Evolutionary conservation across 2,329 filamentous ascomycete genomes (phyloP), one percentile per base, ranked within the genome.

Genomic region (Chrysosporium queenslandicum): DNA sequence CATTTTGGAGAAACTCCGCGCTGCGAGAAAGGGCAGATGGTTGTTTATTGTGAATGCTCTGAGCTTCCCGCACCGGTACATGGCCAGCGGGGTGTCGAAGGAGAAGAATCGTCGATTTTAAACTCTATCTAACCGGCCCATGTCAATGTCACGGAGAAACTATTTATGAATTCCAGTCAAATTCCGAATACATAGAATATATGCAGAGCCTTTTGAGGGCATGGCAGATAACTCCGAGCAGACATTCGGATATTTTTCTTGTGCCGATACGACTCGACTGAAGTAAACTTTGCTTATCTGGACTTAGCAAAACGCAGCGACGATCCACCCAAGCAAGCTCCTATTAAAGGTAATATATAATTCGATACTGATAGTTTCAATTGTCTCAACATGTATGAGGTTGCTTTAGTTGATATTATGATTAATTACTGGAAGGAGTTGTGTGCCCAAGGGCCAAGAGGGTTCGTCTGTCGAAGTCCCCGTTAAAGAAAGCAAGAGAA

Each of bases 1-100:
- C 54, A 56, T 56, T 32, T 41, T 56, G 23, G 54, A 53, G 25
- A 43, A 52, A 20, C 20, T 25, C 21, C 46, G 55, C 18, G 14
- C 27, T 18, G 27, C 1, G 20, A 34, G 6, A 25, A 9, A 47
- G 23, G 20, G n/a, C 16, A 46, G 25, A 37, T 36, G 25, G 18
- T 29, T 29, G 32, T 11, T 34, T 21, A 14, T n/a, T 20, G 4
- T 41, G 18, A 41, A 12, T 9, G 27, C 18, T 39, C 5, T 25
- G 7, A 18, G 49, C 20, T 27, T 50, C 37, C 37, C 25, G 4
- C 29, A n/a, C 21, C 30, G 29, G 20, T 34, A 50, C 37, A 51
- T 45, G 20, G 36, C 21, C 23, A 49, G 18, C 8, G 21, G n/a
- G 21, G 20, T 48, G 36, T 39, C 5, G 8, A 23, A 40, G 20